Conservation (phyloP, 164 flowering plant genomes). For the Cinnamomum chago region DNA sequence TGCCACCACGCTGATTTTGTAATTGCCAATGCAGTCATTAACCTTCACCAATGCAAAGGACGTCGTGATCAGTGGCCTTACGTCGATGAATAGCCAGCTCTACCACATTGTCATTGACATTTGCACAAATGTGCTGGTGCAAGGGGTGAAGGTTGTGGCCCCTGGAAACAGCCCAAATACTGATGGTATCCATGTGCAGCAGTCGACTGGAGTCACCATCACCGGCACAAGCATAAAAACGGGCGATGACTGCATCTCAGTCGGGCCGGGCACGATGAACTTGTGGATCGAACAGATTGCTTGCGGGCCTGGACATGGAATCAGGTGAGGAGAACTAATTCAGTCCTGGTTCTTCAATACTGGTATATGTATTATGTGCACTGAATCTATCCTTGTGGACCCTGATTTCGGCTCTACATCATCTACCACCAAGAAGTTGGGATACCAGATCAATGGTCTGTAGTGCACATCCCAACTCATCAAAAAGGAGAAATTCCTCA, state of each 20-base stretch:
- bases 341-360: too few relatives aligned
- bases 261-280: constrained; percentile 29
- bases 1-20: not conserved
- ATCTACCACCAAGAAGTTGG: too few relatives aligned
- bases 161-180: constrained; percentile 39
- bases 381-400: too few relatives aligned
- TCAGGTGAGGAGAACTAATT: constrained; percentile 17
- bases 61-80: constrained; percentile 19
- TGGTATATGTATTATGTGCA: too few relatives aligned
- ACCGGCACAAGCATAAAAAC: constrained; percentile 12
- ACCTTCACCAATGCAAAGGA: constrained; percentile 12
- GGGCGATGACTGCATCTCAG: constrained; percentile 27
- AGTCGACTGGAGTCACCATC: constrained; percentile 25
- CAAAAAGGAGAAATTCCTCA: too few relatives aligned
- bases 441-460: too few relatives aligned
- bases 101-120: constrained; percentile 22
- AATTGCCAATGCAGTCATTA: constrained; percentile 20
- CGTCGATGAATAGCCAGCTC: constrained; percentile 27
- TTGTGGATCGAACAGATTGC: constrained; percentile 17
- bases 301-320: constrained; percentile 34
- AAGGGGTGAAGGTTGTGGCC: constrained; percentile 20
- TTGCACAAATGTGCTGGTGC: constrained; percentile 22
- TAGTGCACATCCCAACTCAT: too few relatives aligned
- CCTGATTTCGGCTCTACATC: too few relatives aligned
- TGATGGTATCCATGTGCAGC: constrained; percentile 33